A percentile compares a stretch with the other conserved stretches of the same genome.
These are phyloP conservation scores for Casuarina equisetifolia DNA, from an alignment of 306 rosid genomes.

Conservation along the genomic window DNA sequence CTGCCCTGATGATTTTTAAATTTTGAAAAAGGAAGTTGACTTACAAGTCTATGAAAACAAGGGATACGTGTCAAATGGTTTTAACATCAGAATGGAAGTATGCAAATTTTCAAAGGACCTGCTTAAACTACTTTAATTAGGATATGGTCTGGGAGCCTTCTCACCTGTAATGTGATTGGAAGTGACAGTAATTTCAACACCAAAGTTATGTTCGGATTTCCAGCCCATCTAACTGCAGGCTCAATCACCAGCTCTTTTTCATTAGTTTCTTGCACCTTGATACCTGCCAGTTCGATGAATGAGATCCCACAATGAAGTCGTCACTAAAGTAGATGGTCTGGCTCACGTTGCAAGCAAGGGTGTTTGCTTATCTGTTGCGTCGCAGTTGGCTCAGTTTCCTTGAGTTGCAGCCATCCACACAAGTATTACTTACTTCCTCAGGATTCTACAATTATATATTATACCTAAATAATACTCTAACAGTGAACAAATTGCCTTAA, in stretches of 20 bases:
- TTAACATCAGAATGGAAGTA: background rate
- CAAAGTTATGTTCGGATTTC: conserved; percentile 35
- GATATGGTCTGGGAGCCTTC: background rate
- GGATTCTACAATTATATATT: background rate
- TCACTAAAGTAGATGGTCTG: background rate
- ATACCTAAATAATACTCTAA: background rate
- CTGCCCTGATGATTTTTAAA: background rate
- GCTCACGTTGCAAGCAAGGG: background rate
- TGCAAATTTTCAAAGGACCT: background rate
- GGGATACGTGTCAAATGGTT: background rate
- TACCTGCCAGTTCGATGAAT: conserved; percentile 28
- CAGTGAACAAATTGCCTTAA: background rate
- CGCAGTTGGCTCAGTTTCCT: background rate
- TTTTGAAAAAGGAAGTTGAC: background rate
- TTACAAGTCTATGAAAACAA: background rate
- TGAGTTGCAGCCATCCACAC: background rate
- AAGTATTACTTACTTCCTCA: background rate
- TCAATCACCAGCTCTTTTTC: conserved; percentile 34
- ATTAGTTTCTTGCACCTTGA: conserved; percentile 31
- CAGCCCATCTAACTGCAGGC: conserved; percentile 37
- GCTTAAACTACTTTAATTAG: background rate
- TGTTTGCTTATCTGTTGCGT: background rate
- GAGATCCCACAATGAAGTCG: background rate
- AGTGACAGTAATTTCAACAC: conserved; percentile 20
- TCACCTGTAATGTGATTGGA: conserved; percentile 19